phyloP scores from a whole-genome alignment of 352 stramenopile genomes.

The Plasmopara viticola region DNA sequence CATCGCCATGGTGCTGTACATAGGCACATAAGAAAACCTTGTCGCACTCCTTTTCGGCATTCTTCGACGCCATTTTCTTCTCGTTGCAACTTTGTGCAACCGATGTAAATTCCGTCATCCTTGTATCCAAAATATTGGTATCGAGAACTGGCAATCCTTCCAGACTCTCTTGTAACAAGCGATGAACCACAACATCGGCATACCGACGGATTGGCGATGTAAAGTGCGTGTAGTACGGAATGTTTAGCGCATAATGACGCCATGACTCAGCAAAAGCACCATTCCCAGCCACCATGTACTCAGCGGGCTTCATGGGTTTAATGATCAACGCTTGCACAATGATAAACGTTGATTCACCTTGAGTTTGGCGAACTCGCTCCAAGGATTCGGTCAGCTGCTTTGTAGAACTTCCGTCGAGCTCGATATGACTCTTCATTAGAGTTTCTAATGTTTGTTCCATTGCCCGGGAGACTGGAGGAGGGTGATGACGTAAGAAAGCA shows the following conservation, averaged over 20 bases:
- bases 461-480: constrained; percentile 49
- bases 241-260: constrained; percentile 95
- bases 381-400: constrained; percentile 84
- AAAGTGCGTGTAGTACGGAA: constrained; percentile 98
- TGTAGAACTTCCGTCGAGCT: constrained; percentile 77
- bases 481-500: constrained; percentile 89
- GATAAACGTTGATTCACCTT: constrained; percentile 77
- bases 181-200: constrained; percentile 77
- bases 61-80: constrained; percentile 81
- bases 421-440: constrained; percentile 51
- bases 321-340: constrained; percentile 91
- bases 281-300: constrained; percentile 89
- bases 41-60: constrained; percentile 70
- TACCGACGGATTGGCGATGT: constrained; percentile 96
- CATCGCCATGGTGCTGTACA: constrained; percentile 49
- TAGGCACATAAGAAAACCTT: constrained; percentile 79
- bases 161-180: constrained; percentile 54
- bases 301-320: constrained; percentile 91
- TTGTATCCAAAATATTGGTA: constrained; percentile 14
- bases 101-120: constrained; percentile 35
- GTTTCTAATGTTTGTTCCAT: constrained; percentile 40
- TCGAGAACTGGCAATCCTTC: constrained; percentile 6
- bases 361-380: constrained; percentile 55
- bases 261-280: constrained; percentile 63
- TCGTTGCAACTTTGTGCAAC: constrained; percentile 78